phyloP scores from a whole-genome alignment of 2,329 filamentous ascomycete species.

The Plenodomus biglobosus region DNA sequence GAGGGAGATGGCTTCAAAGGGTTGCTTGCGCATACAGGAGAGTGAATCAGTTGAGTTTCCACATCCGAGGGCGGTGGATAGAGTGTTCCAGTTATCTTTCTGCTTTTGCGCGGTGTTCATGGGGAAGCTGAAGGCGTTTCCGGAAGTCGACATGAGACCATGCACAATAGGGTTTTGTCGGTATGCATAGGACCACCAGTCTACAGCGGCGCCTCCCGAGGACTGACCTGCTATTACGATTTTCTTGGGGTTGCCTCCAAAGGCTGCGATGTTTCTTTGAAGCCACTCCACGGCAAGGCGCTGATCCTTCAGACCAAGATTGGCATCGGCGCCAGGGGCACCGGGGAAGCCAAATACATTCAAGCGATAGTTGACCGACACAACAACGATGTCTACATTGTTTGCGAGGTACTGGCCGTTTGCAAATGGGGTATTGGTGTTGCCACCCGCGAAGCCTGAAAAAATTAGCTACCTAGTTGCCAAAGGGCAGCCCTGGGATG shows the following conservation, averaged over 20 bases:
- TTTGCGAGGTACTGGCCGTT: constrained; percentile 42
- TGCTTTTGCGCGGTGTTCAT: constrained; percentile 17
- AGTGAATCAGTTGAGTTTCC: constrained; percentile 10
- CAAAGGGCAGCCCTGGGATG: neutral
- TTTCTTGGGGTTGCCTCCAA: constrained; percentile 51
- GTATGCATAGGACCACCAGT: constrained; percentile 54
- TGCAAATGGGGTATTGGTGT: constrained; percentile 42
- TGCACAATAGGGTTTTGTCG: constrained; percentile 50
- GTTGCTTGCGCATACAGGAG: constrained; percentile 21
- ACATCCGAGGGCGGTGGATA: constrained; percentile 17
- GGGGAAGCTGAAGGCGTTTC: constrained; percentile 21
- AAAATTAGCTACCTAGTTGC: neutral
- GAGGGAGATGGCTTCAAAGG: constrained; percentile 9
- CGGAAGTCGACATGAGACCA: constrained; percentile 47
- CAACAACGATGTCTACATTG: constrained; percentile 46
- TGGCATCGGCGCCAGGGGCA: constrained; percentile 38
- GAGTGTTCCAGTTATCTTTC: constrained; percentile 17
- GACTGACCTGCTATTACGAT: constrained; percentile 55
- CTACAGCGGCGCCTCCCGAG: constrained; percentile 48
- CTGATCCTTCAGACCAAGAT: constrained; percentile 58
- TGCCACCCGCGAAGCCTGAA: constrained; percentile 40
- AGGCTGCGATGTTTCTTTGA: constrained; percentile 52
- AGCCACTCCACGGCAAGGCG: constrained; percentile 57
- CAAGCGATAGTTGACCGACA: constrained; percentile 46
- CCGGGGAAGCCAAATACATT: constrained; percentile 44